Evolutionary conservation across 352 stramenopile species (phyloP), one percentile per base, ranked within the genome.

Genomic region (Pythium vanterpoolii): DNA sequence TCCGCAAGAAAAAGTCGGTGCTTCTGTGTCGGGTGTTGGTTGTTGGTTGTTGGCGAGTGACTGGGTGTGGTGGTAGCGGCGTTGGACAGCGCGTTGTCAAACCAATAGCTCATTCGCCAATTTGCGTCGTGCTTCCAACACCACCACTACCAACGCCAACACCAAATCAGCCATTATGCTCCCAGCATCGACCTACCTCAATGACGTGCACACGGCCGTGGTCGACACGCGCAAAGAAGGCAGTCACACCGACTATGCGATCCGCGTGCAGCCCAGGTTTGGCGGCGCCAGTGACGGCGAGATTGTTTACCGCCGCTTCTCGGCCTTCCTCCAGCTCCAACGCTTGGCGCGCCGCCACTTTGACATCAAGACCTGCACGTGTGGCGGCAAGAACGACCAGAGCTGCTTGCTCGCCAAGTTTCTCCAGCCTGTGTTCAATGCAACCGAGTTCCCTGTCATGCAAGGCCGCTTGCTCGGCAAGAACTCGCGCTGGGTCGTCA

Each of bases 231-330:
- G 79, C 56, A 90, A 89, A 63, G 77, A 90, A 58, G 71, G 76
- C 50, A 76, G 75, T 33, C 81, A 90, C 79, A 93, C 83, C 18
- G 83, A 93, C 73, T 93, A 93, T 57, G 83, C 81, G 42, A 87
- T 93, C 69, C 76, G 78, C 45, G 81, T 93, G 48, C 77, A 88
- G 71, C 74, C 77, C 45, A 73, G 84, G 53, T 72, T 75, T 19
- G 82, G 68, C 59, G 76, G 76, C 66, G 62, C 76, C 31, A 76
- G 76, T 62, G 71, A 82, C 36, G 77, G 77, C 36, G 79, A 86
- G 68, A 82, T 93, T 62, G 77, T 93, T 5, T 91, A 91, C 71
- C 79, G 83, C 47, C 83, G 83, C 66, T 93, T 91, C 74, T 93
- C 83, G 54, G 79, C 81, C 48, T 93, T 93, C 67, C 69, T 90